Evolutionary conservation across 208 protist genomes (phyloP).

Genomic region (Crithidia bombi): DNA sequence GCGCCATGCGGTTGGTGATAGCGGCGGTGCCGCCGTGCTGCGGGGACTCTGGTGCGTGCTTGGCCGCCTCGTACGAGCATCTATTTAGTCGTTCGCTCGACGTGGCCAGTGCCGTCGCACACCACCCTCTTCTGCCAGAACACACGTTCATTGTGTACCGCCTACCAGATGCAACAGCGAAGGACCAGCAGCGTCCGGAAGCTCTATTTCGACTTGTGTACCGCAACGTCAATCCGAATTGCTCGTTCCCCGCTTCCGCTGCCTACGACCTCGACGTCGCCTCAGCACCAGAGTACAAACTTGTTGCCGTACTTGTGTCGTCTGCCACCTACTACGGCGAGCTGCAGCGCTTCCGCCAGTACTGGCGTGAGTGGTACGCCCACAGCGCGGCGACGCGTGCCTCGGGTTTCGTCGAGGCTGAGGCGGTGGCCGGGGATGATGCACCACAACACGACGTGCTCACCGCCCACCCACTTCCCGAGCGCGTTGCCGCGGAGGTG

Average conservation of each 20-base stretch:
- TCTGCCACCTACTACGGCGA: constrained; percentile 38
- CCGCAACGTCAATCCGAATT: constrained; percentile 62
- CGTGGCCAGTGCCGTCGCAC: constrained; percentile 35
- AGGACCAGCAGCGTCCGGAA: constrained; percentile 22
- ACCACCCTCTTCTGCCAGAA: constrained; percentile 75
- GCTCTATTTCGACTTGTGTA: constrained; percentile 84
- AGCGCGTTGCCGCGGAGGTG: constrained; percentile 26
- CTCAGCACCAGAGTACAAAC: constrained; percentile 65
- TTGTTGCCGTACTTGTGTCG: constrained; percentile 82
- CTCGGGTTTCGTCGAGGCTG: neutral
- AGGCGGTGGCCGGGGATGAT: neutral
- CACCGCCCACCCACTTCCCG: constrained; percentile 11
- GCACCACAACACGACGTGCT: neutral
- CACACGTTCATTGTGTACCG: constrained; percentile 84
- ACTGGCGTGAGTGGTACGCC: constrained; percentile 27
- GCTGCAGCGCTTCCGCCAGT: constrained; percentile 32
- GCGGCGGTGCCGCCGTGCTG: constrained; percentile 52
- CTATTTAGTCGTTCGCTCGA: constrained; percentile 35
- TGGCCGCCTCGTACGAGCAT: constrained; percentile 65
- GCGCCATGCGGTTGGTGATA: constrained; percentile 65
- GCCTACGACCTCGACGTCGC: neutral
- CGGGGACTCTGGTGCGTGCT: constrained; percentile 53
- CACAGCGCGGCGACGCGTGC: constrained; percentile 11
- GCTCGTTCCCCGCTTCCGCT: constrained; percentile 1
- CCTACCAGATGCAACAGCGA: constrained; percentile 30